Evolutionary conservation across 2,329 filamentous ascomycete species (phyloP).

Genomic region (Epicoccum sorghinum): DNA sequence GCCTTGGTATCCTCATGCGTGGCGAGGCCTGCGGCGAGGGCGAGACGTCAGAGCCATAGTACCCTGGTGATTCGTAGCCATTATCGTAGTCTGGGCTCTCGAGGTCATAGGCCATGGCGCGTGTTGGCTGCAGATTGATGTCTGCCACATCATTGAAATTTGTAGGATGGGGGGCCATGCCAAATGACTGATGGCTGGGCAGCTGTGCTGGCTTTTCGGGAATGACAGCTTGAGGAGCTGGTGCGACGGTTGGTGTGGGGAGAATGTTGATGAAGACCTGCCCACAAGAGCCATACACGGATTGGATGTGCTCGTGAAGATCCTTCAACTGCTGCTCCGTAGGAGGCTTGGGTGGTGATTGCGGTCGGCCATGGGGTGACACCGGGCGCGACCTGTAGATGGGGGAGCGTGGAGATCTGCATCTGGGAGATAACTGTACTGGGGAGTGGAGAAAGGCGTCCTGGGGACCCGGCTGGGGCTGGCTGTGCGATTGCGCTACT

Average conservation of each 20-base stretch:
- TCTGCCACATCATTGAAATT: constrained; percentile 62
- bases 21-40: constrained; percentile 50
- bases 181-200: constrained; percentile 53
- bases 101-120: constrained; percentile 48
- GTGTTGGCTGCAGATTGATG: constrained; percentile 52
- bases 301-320: constrained; percentile 52
- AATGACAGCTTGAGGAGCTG: constrained; percentile 56
- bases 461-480: constrained; percentile 75
- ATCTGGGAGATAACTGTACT: constrained; percentile 47
- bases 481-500: constrained; percentile 88
- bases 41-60: constrained; percentile 59
- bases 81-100: constrained; percentile 51
- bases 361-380: constrained; percentile 43
- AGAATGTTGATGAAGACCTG: constrained; percentile 56
- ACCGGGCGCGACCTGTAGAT: constrained; percentile 39
- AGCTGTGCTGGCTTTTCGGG: constrained; percentile 50
- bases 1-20: constrained; percentile 40
- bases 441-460: constrained; percentile 46
- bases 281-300: constrained; percentile 51
- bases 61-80: constrained; percentile 57
- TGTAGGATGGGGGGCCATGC: constrained; percentile 62
- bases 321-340: constrained; percentile 51
- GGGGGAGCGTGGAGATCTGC: constrained; percentile 43
- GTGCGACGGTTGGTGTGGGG: constrained; percentile 58
- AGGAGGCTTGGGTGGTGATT: constrained; percentile 42